Conservation (phyloP, 73 alveolate genomes). For the Paramecium octaurelia region DNA sequence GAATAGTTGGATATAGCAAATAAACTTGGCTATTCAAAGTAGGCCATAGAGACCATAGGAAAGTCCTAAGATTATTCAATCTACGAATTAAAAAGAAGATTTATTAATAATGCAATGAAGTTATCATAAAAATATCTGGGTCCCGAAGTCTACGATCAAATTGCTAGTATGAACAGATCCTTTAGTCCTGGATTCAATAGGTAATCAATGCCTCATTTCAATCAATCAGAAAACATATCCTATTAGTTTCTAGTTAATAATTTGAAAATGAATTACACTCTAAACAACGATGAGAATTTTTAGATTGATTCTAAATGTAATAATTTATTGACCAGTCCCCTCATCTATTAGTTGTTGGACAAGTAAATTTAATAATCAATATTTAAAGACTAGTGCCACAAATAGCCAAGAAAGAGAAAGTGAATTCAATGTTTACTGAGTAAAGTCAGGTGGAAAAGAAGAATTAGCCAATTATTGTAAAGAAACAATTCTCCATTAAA, state of each 20-base stretch:
- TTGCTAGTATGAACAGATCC: background rate
- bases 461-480: background rate
- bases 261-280: background rate
- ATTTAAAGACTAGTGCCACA: background rate
- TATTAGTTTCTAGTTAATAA: background rate
- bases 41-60: background rate
- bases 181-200: conserved; percentile 9
- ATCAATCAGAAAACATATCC: background rate
- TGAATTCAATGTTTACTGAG: background rate
- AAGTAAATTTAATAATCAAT: background rate
- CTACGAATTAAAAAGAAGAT: background rate
- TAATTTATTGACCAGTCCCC: background rate
- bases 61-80: background rate
- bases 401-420: background rate
- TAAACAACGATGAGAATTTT: background rate
- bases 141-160: background rate
- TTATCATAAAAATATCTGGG: conserved; percentile 21
- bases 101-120: background rate
- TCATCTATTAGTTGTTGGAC: background rate
- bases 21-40: background rate
- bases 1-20: background rate
- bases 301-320: background rate
- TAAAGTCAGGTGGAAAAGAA: background rate
- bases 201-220: background rate
- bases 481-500: background rate